Evolutionary conservation across 177 flowering plant genomes (phyloP), one percentile per base, ranked within the genome.

Genomic region (Vitis hybrid): DNA sequence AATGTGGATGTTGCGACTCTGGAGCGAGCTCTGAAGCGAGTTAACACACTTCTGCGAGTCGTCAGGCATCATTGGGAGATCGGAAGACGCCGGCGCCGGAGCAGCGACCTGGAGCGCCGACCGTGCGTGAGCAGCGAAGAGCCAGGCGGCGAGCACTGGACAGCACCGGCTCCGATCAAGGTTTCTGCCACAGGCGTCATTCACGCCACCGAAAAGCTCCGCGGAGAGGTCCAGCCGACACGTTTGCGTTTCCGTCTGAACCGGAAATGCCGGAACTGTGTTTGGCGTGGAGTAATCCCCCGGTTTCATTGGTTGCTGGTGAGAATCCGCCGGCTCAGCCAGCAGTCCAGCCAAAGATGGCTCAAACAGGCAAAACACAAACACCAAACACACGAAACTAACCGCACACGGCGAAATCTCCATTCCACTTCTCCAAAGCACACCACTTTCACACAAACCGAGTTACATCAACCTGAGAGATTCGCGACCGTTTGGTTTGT

Each of bases 111-210:
- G 79, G 9, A 96, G 90, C 9, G 99, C 99, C 11, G 89, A 78
- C 40, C 88, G 70, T 0, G 99, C 94, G 73, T 96, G 97, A 0
- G 99, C 99, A 0, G 99, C 97, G 85, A 88, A 96, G 61, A 96
- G 91, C 99, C 99, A 95, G 1, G 98, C 99, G 0, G 97, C 99
- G 8, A 96, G 86, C 0, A 96, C 99, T 0, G 99, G 99, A 64
- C 99, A 96, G 87, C 99, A 96, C 1, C 97, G 88, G 88, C 95
- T 88, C 16, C 97, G 80, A 81, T 96, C 99, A 10, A 96, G 97
- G 84, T 77, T 80, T 4, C 73, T 74, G 11, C 89, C 89, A 75
- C 99, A 93, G 0, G 99, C 99, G 19, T 84, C 86, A 48, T 75
- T 76, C 11, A 96, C 99, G 60, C 99, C 99, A 67, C 99, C 99